Evolutionary conservation across 179 eudicot genomes (phyloP).

Genomic region (Vitellaria paradoxa): DNA sequence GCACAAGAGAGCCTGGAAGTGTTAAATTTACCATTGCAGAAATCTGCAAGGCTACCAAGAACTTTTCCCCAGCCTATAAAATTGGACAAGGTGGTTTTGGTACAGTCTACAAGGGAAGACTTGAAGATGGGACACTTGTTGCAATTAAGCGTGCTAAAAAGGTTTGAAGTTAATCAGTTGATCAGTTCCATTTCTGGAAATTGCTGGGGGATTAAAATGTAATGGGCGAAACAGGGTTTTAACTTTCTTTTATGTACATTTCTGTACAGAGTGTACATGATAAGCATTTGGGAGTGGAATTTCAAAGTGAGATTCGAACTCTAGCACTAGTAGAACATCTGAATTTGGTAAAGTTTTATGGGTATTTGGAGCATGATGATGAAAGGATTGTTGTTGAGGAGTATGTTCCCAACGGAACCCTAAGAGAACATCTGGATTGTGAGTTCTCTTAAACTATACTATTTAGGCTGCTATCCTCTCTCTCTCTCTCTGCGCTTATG

Average conservation of each 20-base stretch:
- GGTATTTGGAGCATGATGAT: slow-evolving; percentile 69
- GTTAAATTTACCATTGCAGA: slow-evolving; percentile 52
- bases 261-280: slow-evolving; percentile 52
- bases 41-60: slow-evolving; percentile 55
- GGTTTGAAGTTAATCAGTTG: slow-evolving; percentile 25
- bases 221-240: neutral
- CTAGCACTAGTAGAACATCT: slow-evolving; percentile 69
- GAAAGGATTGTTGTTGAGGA: slow-evolving; percentile 81
- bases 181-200: too few species aligned
- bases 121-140: slow-evolving; percentile 63
- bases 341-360: slow-evolving; percentile 71
- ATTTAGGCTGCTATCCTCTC: neutral
- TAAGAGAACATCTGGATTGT: slow-evolving; percentile 86
- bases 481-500: neutral
- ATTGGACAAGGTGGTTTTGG: slow-evolving; percentile 81
- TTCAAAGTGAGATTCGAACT: slow-evolving; percentile 59
- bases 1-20: slow-evolving; percentile 45
- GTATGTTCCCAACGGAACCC: slow-evolving; percentile 86
- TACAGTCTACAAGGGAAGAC: slow-evolving; percentile 58
- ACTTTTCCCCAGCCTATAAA: slow-evolving; percentile 48
- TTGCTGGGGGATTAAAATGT: neutral
- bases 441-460: slow-evolving; percentile 26
- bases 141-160: slow-evolving; percentile 75
- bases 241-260: neutral
- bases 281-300: slow-evolving; percentile 55